These are phyloP conservation scores for Ceratobasidium sp. DNA, from an alignment of 1,284 basidiomycete species.

Conservation along the genomic window DNA sequence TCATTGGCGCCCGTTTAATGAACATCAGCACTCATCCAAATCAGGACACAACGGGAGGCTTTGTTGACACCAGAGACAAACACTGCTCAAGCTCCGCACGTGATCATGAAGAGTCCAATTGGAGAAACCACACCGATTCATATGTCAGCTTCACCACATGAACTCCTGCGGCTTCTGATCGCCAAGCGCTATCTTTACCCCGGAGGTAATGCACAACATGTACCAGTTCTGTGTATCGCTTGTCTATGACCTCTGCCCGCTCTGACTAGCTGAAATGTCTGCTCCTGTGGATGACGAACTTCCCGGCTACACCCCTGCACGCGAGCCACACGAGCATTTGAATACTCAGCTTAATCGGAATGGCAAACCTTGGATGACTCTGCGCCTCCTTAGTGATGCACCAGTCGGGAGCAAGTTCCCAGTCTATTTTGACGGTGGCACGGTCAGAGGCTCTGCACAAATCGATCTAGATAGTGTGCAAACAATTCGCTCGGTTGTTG, in stretches of 20 bases:
- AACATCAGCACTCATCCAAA: neutral
- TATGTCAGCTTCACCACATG: neutral
- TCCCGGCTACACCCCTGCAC: constrained; percentile 2
- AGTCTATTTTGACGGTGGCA: constrained; percentile 22
- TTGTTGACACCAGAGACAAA: neutral
- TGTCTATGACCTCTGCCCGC: no score
- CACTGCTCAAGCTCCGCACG: neutral
- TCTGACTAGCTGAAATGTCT: no score
- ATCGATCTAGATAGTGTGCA: neutral
- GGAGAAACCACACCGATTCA: neutral
- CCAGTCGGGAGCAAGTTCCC: constrained; percentile 12
- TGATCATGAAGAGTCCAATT: neutral
- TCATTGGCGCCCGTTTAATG: no score
- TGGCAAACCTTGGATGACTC: constrained; percentile 18
- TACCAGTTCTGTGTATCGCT: no score
- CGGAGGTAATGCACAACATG: no score
- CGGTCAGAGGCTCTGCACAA: constrained; percentile 9
- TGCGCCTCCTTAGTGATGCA: constrained; percentile 25
- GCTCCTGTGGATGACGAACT: constrained; percentile 8
- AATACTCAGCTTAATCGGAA: constrained; percentile 16
- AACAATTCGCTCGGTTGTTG: constrained; percentile 28
- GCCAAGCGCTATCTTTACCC: neutral
- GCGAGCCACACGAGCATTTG: constrained; percentile 16
- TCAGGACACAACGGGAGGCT: constrained; percentile 30
- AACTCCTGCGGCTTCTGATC: no score